Conservation (phyloP, 208 protist genomes). For the Novymonas esmeraldas region DNA sequence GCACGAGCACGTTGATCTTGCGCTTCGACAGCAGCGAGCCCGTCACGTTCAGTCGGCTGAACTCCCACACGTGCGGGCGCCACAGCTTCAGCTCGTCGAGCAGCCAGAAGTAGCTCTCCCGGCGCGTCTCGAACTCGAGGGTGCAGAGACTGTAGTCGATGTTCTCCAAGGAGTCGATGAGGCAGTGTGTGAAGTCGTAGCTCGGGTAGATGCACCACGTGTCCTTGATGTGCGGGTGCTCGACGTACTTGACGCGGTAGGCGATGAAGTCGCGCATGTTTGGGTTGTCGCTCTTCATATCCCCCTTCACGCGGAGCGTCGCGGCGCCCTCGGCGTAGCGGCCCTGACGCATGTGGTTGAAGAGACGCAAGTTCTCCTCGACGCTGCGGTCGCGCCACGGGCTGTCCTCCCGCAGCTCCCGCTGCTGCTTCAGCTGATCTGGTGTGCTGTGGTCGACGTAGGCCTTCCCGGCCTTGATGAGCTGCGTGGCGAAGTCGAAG, state of each 20-base stretch:
- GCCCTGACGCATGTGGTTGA: slow-evolving; percentile 94
- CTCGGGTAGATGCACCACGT: slow-evolving; percentile 99
- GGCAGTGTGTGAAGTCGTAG: slow-evolving; percentile 99
- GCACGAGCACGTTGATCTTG: slow-evolving; percentile 97
- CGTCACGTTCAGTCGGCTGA: slow-evolving; percentile 97
- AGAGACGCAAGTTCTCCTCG: slow-evolving; percentile 93
- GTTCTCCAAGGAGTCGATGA: slow-evolving; percentile 99
- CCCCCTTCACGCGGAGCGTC: slow-evolving; percentile 98
- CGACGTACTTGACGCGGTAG: slow-evolving; percentile 98
- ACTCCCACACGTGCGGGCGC: slow-evolving; percentile 98
- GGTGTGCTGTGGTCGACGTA: slow-evolving; percentile 98
- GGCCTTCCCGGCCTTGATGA: slow-evolving; percentile 98
- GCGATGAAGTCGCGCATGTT: slow-evolving; percentile 99
- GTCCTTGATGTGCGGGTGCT: slow-evolving; percentile 94
- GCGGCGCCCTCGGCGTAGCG: slow-evolving; percentile 97
- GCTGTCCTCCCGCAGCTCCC: slow-evolving; percentile 83
- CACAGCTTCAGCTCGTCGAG: slow-evolving; percentile 89
- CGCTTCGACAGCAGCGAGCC: slow-evolving; percentile 98
- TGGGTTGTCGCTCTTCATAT: slow-evolving; percentile 97
- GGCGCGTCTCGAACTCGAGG: slow-evolving; percentile 99
- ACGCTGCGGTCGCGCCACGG: slow-evolving; percentile 90
- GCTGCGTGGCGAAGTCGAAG: slow-evolving; percentile 97
- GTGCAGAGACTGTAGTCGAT: slow-evolving; percentile 99
- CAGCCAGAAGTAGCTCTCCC: slow-evolving; percentile 98
- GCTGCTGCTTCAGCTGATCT: slow-evolving; percentile 95